Base-by-base conservation (phyloP, 176 grass and related monocot species). In the Poa annua region DNA sequence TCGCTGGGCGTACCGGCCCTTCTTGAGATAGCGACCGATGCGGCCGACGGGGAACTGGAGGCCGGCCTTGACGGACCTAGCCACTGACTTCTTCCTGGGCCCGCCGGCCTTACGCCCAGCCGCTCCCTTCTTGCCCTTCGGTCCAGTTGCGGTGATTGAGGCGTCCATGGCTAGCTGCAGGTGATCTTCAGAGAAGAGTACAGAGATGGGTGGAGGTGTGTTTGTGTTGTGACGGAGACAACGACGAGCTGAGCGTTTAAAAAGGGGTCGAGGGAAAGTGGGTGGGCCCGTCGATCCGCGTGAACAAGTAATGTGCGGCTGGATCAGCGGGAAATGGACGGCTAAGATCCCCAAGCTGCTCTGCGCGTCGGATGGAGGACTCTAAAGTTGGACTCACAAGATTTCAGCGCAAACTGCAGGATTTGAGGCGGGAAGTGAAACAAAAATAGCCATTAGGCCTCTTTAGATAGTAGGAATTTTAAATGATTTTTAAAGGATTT, bases 11-110 rank as follows among this genome's bases (percentile, higher is more conserved):
- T 94, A 94, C 2, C 92, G 92, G 20, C 92, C 92, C 42, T 89
- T 89, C 86, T 94, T 94, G 9, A 94, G 89, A 72, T 50, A 94
- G n/a, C 92, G 92, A 0, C 89, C 88, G 59, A 94, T 82, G 11
- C 92, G 92, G 20, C 92, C 89, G 51, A 94, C 92, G 39, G 92
- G 92, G 80, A 94, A 94, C 86, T 94, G 89, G 50, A 94, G 92
- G 5, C 88, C 89, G 13, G 89, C 92, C 81, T 94, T 94, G 17
- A 89, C 92, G 13, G 92, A 94, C 0, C 86, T 9, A 2, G 91
- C 2, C 26, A 92, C 84, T 0, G 87, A 26, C 66, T 87, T 92
- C 84, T 87, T 87, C 91, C 78, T 89, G 1, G 87, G 87, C 2
- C 87, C 91, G 9, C 91, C 81, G 0, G 48, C 56, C 64, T 87